These are phyloP conservation scores for Tetragonia tetragonoides DNA, from an alignment of 148 eudicot species.

Conservation along the genomic window DNA sequence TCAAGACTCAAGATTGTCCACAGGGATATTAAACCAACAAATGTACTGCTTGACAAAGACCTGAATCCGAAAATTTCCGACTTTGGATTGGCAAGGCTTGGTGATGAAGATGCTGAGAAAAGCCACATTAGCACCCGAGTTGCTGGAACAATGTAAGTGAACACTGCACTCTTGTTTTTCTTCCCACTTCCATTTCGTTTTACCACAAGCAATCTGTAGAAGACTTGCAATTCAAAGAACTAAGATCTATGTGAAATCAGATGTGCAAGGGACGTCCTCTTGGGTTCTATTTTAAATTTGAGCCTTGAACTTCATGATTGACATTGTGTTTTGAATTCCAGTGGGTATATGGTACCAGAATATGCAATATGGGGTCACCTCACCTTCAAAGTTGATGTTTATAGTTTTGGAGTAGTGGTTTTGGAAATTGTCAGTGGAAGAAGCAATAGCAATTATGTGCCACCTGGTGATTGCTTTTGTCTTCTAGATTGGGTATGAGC, in stretches of 20 bases:
- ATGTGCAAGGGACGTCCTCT: background rate
- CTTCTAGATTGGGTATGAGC: slow-evolving; percentile 69
- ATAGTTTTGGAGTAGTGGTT: slow-evolving; percentile 69
- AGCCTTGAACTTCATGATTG: background rate
- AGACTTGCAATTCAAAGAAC: background rate
- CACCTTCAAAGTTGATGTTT: slow-evolving; percentile 71
- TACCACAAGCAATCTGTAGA: background rate
- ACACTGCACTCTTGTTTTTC: background rate
- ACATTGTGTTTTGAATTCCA: slow-evolving; percentile 15
- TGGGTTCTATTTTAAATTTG: background rate
- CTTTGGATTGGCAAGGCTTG: slow-evolving; percentile 38
- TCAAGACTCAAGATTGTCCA: slow-evolving; percentile 35
- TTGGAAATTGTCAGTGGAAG: slow-evolving; percentile 70
- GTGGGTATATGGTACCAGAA: slow-evolving; percentile 86
- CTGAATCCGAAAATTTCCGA: slow-evolving; percentile 33
- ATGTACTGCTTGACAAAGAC: slow-evolving; percentile 30
- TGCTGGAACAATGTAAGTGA: slow-evolving; percentile 35
- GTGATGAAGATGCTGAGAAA: slow-evolving; percentile 19
- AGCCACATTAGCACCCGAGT: slow-evolving; percentile 33
- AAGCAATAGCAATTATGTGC: slow-evolving; percentile 48
- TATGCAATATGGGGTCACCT: slow-evolving; percentile 78
- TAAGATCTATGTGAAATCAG: background rate
- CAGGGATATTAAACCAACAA: slow-evolving; percentile 35
- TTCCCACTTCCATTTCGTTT: background rate
- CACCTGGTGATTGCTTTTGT: slow-evolving; percentile 43